Conservation (phyloP, 768 basidiomycete species). For the Boletus rubropictus region DNA sequence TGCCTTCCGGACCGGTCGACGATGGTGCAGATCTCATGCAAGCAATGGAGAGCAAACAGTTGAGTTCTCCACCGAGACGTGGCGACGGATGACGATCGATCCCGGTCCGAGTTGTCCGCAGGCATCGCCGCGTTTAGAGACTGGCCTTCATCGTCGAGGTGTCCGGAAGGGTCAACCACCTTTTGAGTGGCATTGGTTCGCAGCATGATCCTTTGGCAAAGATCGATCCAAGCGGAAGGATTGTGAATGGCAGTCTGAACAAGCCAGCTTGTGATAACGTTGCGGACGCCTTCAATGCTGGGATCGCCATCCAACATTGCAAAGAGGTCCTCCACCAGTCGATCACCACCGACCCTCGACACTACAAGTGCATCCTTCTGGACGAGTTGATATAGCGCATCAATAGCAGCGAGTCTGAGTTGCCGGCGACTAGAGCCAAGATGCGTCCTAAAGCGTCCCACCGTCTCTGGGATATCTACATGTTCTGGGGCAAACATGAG, state of each 20-base stretch:
- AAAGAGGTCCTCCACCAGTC: slow-evolving; percentile 90
- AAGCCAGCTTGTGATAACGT: slow-evolving; percentile 92
- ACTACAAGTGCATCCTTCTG: slow-evolving; percentile 90
- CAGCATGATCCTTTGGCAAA: slow-evolving; percentile 96
- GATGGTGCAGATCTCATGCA: slow-evolving; percentile 81
- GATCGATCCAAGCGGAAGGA: slow-evolving; percentile 96
- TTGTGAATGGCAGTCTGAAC: slow-evolving; percentile 90
- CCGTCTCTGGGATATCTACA: slow-evolving; percentile 74
- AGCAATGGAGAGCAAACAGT: slow-evolving; percentile 85
- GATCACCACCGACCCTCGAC: slow-evolving; percentile 91
- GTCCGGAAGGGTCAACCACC: slow-evolving; percentile 54
- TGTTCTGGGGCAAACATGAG: slow-evolving; percentile 91
- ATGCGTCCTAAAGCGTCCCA: slow-evolving; percentile 71
- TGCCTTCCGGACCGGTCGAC: slow-evolving; percentile 65
- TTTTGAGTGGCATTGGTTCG: slow-evolving; percentile 83
- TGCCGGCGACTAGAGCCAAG: slow-evolving; percentile 77
- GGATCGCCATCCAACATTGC: slow-evolving; percentile 94
- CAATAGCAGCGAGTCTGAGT: slow-evolving; percentile 90
- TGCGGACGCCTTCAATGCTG: slow-evolving; percentile 86
- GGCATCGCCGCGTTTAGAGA: slow-evolving; percentile 66
- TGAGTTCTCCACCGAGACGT: slow-evolving; percentile 96
- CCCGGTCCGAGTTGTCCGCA: slow-evolving; percentile 24
- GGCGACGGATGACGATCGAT: slow-evolving; percentile 34
- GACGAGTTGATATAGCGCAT: slow-evolving; percentile 93
- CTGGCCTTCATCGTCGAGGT: slow-evolving; percentile 88